phyloP scores from a whole-genome alignment of 2,329 filamentous ascomycete species.

The Bipolaris zeicola region DNA sequence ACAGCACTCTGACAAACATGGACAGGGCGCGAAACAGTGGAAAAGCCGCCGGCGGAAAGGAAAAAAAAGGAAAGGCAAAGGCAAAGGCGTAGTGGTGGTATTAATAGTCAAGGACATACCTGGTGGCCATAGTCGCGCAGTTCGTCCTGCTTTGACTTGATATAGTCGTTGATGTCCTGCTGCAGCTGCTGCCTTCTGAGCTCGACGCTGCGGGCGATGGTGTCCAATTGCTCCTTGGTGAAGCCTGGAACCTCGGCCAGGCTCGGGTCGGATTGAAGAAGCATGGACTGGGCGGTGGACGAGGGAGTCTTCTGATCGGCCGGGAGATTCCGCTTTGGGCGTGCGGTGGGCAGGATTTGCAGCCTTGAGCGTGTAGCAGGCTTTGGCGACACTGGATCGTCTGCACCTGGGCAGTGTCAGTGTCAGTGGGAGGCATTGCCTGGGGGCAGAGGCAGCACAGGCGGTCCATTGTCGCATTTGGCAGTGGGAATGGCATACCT shows the following conservation, averaged over 20 bases:
- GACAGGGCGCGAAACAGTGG: not conserved
- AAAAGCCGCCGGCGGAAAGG: not conserved
- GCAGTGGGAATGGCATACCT: slow-evolving; percentile 29
- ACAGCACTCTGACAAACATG: slow-evolving; percentile 6
- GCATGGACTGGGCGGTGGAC: slow-evolving; percentile 32
- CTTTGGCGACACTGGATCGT: slow-evolving; percentile 1
- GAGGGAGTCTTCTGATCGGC: slow-evolving; percentile 14
- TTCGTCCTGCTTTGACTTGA: slow-evolving; percentile 41
- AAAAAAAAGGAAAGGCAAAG: too few relatives aligned
- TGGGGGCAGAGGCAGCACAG: slow-evolving; percentile 13
- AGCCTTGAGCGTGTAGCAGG: slow-evolving; percentile 7
- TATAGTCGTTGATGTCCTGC: slow-evolving; percentile 44
- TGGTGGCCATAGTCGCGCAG: slow-evolving; percentile 40
- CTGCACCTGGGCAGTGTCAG: slow-evolving; percentile 16
- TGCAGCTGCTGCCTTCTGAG: slow-evolving; percentile 45
- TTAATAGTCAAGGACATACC: slow-evolving; percentile 23
- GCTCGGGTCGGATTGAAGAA: slow-evolving; percentile 35
- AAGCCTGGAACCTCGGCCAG: slow-evolving; percentile 44
- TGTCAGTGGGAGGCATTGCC: slow-evolving; percentile 27
- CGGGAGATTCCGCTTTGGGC: slow-evolving; percentile 28
- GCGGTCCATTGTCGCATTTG: slow-evolving; percentile 15
- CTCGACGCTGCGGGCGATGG: slow-evolving; percentile 42
- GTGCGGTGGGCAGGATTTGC: slow-evolving; percentile 10
- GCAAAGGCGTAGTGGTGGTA: not conserved
- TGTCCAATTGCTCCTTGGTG: slow-evolving; percentile 39